Base-by-base conservation (phyloP, 176 grass and related monocot genomes). In the Areca catechu region DNA sequence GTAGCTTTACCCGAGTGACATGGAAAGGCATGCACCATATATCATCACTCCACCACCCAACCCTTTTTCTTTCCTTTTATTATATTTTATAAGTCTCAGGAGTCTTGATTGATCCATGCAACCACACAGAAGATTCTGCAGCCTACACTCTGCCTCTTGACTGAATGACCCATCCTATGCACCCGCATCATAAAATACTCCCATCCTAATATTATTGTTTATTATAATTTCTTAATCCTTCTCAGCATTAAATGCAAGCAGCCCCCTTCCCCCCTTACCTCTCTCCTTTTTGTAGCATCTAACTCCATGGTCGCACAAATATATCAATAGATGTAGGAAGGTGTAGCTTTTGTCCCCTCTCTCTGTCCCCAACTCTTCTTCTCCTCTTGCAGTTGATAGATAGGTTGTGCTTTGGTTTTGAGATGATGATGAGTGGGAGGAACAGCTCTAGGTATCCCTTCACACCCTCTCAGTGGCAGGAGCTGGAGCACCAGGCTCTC, bases 401-500 rank as follows among this genome's bases (percentile, higher is more conserved):
- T 22, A n/a, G n/a, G n/a, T 66, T 19, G 37, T 51, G 18, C 34
- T 43, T 12, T 43, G 34, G 34, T 14, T 43, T 43, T 43, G 73
- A 70, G 73, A 89, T 73, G 76, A 95, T 95, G 82, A 86, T 86
- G 74, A 83, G 58, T 37, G 74, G 76, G 50, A 73, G 79, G 21
- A 72, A 69, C 30, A 79, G 72, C 20, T 43, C 9, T 43, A 78
- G 76, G 61, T 95, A 75, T 70, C 82, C 90, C 10, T 95, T 95
- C 74, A 95, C 90, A 60, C 85, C 90, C 24, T 78, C 90, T 43
- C 90, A 95, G 78, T 95, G 90, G 90, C 90, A 95, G 69, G 90
- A 95, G 73, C 76, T 95, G 49, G 90, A 95, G 76, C 90, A 95
- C 70, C 90, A 95, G 72, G 85, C 85, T 55, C 79, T 95, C 57